A percentile compares a stretch with the other conserved stretches of the same genome.
These are phyloP conservation scores for Berberis thunbergii DNA, from an alignment of 164 flowering plant genomes.

Conservation along the genomic window DNA sequence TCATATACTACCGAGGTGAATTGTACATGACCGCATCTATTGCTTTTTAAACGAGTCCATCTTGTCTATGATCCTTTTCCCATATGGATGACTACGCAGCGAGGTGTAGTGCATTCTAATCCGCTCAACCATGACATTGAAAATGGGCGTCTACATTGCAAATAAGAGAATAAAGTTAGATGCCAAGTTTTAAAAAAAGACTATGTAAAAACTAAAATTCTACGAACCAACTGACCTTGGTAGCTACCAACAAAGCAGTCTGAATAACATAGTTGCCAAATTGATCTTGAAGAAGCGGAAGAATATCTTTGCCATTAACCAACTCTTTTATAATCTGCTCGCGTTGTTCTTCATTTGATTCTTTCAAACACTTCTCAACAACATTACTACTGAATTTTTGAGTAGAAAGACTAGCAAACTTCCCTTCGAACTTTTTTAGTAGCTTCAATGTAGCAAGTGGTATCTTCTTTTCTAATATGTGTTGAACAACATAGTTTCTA, in stretches of 20 bases:
- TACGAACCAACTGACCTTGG: constrained; percentile 17
- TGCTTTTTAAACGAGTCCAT: background rate
- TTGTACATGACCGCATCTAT: background rate
- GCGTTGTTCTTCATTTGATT: constrained; percentile 4
- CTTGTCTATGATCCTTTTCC: background rate
- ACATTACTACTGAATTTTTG: constrained; percentile 41
- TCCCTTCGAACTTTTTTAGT: constrained; percentile 21
- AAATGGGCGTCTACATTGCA: background rate
- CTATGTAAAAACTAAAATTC: background rate
- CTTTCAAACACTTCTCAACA: constrained; percentile 28
- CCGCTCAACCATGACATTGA: background rate
- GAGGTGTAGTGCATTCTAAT: background rate
- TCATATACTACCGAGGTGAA: background rate
- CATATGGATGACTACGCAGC: constrained; percentile 1
- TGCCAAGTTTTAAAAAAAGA: background rate
- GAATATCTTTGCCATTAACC: constrained; percentile 3
- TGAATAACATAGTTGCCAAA: constrained; percentile 42
- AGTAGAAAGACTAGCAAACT: constrained; percentile 23
- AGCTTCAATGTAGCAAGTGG: constrained; percentile 5
- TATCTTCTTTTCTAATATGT: constrained; percentile 12
- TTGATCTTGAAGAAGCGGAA: constrained; percentile 15
- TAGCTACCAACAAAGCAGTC: constrained; percentile 13
- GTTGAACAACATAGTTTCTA: constrained; percentile 62
- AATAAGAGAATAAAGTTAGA: background rate
- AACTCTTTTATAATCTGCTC: constrained; percentile 25